phyloP scores from a whole-genome alignment of 1,139 yeast genomes.

The Torulaspora globosa region DNA sequence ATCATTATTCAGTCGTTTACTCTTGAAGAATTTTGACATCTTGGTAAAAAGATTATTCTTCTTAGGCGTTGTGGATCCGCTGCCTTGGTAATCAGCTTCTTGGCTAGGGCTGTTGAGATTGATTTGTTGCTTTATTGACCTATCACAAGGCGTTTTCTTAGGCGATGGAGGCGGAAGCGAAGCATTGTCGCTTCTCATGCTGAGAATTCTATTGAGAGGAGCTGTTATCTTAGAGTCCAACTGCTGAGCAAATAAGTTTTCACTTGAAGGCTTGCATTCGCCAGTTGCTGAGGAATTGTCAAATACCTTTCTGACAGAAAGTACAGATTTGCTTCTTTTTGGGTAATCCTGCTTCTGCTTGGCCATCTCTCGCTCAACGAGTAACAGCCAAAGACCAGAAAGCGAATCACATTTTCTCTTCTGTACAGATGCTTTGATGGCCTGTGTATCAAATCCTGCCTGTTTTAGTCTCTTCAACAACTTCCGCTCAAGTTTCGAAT shows the following conservation, averaged over 20 bases:
- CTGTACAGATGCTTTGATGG: constrained; percentile 56
- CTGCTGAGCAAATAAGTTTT: constrained; percentile 12
- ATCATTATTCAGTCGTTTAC: constrained; percentile 7
- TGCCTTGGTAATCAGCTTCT: constrained; percentile 2
- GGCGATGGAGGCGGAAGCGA: constrained; percentile 6
- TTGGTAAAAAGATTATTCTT: constrained; percentile 14
- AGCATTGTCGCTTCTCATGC: constrained; percentile 18
- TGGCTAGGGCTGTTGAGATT: constrained; percentile 1
- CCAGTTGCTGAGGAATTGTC: constrained; percentile 18
- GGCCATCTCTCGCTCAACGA: constrained; percentile 60
- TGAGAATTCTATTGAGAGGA: constrained; percentile 20
- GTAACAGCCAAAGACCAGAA: constrained; percentile 80
- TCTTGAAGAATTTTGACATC: constrained; percentile 27
- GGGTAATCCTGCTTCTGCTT: constrained; percentile 43
- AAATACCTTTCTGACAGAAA: constrained; percentile 35
- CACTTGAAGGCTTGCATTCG: constrained; percentile 17
- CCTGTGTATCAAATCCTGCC: constrained; percentile 63
- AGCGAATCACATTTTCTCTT: constrained; percentile 67
- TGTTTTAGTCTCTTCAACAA: constrained; percentile 61
- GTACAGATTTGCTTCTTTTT: constrained; percentile 51
- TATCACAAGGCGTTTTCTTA: constrained; percentile 4
- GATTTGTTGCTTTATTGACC: constrained; percentile 6
- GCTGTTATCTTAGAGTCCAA: constrained; percentile 15
- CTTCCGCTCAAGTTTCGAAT: constrained; percentile 58
- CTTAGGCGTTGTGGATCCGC: constrained; percentile 5